Evolutionary conservation across 495 filamentous ascomycete genomes (phyloP).

Genomic region (Neurospora africana): DNA sequence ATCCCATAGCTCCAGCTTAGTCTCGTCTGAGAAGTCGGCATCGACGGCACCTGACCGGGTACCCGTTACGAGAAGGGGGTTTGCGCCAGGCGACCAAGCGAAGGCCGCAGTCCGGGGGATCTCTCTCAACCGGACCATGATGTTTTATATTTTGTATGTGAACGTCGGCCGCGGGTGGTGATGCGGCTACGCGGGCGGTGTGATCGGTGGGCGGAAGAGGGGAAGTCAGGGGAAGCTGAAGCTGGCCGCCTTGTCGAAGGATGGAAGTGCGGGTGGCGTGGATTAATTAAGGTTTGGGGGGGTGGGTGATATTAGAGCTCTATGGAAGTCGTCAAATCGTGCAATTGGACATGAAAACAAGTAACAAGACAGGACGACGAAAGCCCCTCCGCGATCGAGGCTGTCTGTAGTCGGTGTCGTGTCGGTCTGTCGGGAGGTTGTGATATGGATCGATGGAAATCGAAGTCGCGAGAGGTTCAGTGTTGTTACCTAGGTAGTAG

Average conservation of each 20-base stretch:
- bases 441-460: neutral
- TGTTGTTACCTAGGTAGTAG: too few species aligned
- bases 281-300: neutral
- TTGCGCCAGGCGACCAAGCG: slow-evolving; percentile 77
- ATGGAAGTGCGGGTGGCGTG: neutral
- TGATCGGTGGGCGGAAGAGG: slow-evolving; percentile 1
- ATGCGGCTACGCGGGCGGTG: neutral
- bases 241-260: neutral
- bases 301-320: neutral
- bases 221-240: neutral
- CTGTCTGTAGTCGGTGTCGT: neutral
- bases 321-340: neutral
- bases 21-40: slow-evolving; percentile 95
- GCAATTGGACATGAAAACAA: slow-evolving; percentile 10
- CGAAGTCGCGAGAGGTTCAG: neutral
- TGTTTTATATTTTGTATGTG: slow-evolving; percentile 16
- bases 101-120: slow-evolving; percentile 94
- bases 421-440: neutral
- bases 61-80: slow-evolving; percentile 84
- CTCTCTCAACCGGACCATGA: slow-evolving; percentile 90
- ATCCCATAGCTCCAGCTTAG: slow-evolving; percentile 94
- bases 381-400: slow-evolving; percentile 11
- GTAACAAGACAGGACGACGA: slow-evolving; percentile 5
- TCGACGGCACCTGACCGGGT: slow-evolving; percentile 91
- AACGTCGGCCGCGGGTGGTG: neutral